Base-by-base conservation (phyloP, 176 grass and related monocot species). In the Hordeum vulgare region DNA sequence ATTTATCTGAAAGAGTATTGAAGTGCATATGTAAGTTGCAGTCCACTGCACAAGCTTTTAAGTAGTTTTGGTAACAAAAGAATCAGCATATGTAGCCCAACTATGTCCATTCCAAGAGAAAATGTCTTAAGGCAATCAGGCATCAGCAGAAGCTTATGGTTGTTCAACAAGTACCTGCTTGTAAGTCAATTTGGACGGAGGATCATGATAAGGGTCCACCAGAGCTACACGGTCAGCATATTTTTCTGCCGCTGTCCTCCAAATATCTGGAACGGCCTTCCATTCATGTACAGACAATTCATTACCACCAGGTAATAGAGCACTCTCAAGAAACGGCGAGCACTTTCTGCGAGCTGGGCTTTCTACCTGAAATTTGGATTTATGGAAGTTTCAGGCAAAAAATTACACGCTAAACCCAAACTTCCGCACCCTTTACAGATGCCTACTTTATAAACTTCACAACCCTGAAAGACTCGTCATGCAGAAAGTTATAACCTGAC, bases 251-350 rank as follows among this genome's bases (percentile, higher is more conserved):
- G 79, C 81, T 67, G 88, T 90, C 86, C 85, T 97, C 95, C 95
- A 97, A 76, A 97, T 97, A 84, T 97, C 95, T 36, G 95, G 95
- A 86, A 97, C 81, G 5, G 95, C 86, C 66, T 87, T 88, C 92
- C 95, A 97, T 10, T 97, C 92, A 67, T 81, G 68, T 18, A 53
- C 78, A 36, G 25, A 23, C 57, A 66, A 70, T 68, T 83, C 72
- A 81, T 42, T 91, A 18, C 74, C 84, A 76, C 21, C 79, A 40
- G 73, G 66, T 39, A 90, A 82, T 14, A 90, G 84, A 83, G 10
- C 79, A 74, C 80, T 90, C 49, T 90, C 88, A 37, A 90, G 88
- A 17, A 90, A 78, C 29, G 88, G 88, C 2, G 88, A 83, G 75
- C 74, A 90, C 60, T 90, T 90, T 21, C 79, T 82, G 9, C 66